Percentiles rank a stretch among this genome's conserved stretches.
phyloP scores from a whole-genome alignment of 2,329 filamentous ascomycete species.

The Cercospora sp. region DNA sequence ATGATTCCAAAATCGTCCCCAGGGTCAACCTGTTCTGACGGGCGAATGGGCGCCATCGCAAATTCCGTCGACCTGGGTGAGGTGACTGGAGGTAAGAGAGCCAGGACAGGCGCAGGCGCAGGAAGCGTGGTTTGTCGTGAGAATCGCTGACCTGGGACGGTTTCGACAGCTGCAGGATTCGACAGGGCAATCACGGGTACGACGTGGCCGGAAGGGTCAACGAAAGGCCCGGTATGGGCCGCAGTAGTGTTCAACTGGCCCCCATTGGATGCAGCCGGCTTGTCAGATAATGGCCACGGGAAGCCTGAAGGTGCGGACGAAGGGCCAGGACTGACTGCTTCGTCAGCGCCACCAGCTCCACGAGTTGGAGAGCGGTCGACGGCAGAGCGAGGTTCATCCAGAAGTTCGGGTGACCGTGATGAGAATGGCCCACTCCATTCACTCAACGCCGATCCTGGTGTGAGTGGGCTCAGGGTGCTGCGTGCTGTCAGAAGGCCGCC shows the following conservation, averaged over 20 bases:
- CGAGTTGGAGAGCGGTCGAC: slow-evolving; percentile 17
- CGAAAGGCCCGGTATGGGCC: slow-evolving; percentile 57
- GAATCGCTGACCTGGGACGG: slow-evolving; percentile 1
- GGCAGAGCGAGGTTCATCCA: slow-evolving; percentile 29
- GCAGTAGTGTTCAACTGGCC: slow-evolving; percentile 27
- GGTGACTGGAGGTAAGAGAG: neutral
- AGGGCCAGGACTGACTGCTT: slow-evolving; percentile 55
- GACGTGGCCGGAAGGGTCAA: slow-evolving; percentile 40
- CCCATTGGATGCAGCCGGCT: slow-evolving; percentile 34
- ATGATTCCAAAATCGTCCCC: slow-evolving; percentile 43
- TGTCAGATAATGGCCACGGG: slow-evolving; percentile 58
- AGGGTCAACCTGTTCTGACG: slow-evolving; percentile 36
- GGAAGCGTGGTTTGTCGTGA: neutral
- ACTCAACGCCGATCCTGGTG: slow-evolving; percentile 37
- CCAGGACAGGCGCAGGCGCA: neutral
- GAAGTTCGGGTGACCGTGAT: slow-evolving; percentile 19
- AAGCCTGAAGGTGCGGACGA: slow-evolving; percentile 67
- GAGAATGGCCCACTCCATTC: slow-evolving; percentile 39
- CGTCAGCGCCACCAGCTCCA: slow-evolving; percentile 30
- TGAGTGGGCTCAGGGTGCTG: slow-evolving; percentile 38
- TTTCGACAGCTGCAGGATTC: slow-evolving; percentile 27
- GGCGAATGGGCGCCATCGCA: slow-evolving; percentile 40
- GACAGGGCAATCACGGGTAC: slow-evolving; percentile 38
- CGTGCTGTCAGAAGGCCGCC: slow-evolving; percentile 40
- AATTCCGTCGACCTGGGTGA: slow-evolving; percentile 47